Conservation (phyloP, 2,329 filamentous ascomycete genomes). For the Aureobasidium sp. region DNA sequence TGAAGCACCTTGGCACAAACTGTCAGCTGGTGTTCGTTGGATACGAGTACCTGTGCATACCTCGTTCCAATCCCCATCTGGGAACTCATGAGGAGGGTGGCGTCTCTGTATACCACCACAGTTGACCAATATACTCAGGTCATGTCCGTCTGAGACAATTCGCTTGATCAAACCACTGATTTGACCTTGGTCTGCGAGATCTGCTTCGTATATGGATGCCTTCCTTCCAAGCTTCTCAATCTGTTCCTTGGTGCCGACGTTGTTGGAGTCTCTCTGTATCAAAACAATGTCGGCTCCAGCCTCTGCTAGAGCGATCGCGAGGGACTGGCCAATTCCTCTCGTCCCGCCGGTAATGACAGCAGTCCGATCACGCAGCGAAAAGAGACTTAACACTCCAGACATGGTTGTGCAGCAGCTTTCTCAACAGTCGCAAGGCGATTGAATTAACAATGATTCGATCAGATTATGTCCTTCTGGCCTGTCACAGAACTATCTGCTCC, state of each 20-base stretch:
- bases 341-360: conserved; percentile 39
- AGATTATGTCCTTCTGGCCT: background rate
- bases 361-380: conserved; percentile 36
- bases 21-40: background rate
- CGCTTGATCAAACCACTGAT: conserved; percentile 49
- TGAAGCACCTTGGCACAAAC: conserved; percentile 58
- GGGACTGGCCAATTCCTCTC: conserved; percentile 38
- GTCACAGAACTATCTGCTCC: background rate
- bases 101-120: conserved; percentile 27
- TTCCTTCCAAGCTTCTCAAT: conserved; percentile 61
- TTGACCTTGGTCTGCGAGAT: conserved; percentile 55
- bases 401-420: conserved; percentile 18
- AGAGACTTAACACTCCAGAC: conserved; percentile 34
- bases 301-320: conserved; percentile 38
- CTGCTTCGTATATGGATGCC: conserved; percentile 61
- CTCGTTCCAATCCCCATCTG: conserved; percentile 37
- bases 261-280: conserved; percentile 48
- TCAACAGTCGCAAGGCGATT: background rate
- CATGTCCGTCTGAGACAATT: conserved; percentile 22
- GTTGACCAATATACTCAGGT: conserved; percentile 24
- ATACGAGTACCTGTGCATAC: background rate
- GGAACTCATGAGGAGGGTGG: conserved; percentile 24
- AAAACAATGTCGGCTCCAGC: conserved; percentile 32
- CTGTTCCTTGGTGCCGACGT: conserved; percentile 50
- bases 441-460: no score